Base-by-base conservation (phyloP, 768 basidiomycete genomes). In the Calocera viscosa region DNA sequence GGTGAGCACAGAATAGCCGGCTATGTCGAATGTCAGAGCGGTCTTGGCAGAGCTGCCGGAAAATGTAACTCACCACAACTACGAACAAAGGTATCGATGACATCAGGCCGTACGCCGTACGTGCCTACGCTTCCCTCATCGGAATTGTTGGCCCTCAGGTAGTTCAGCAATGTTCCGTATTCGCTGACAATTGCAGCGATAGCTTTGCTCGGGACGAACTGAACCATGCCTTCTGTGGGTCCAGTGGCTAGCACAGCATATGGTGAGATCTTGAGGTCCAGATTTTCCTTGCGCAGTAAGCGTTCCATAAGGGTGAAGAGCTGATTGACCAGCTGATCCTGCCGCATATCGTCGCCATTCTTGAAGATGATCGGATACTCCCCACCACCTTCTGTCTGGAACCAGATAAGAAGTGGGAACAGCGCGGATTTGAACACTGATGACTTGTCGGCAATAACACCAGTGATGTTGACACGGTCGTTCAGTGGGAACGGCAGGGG, bases 271-370 rank as follows among this genome's bases (percentile, higher is more conserved):
- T 92, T 91, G 67, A 98, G 79, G 73, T 98, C 96, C 65, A 99
- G 76, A 74, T 96, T 96, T 78, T 98, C 96, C 77, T 94, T 95
- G 67, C 93, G 80, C 68, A 98, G 77, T 28, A 99, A 76, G 63
- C 90, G 82, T 74, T 99, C 94, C 96, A 99, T 99, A 30, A 99
- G 84, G 17, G 94, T 96, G 76, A 99, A 94, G n/a, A 98, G 81
- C 76, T 99, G 96, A 64, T 98, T 89, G 30, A 98, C 94, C 39
- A 99, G 84, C 75, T 99, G 96, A 74, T 99, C 96, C 76, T 99
- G 96, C 24, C 96, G 87, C 82, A 98, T 88, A 74, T 99, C 96
- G 74, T 98, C 96, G 16, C 96, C 96, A 71, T 97, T 94, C 77
- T 98, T 99, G 82, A 98, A 97, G 68, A 99, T 98, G 64, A 97